Evolutionary conservation across 768 basidiomycete genomes (phyloP), one percentile per base, ranked within the genome.

Genomic region (Lactarius tabidus): DNA sequence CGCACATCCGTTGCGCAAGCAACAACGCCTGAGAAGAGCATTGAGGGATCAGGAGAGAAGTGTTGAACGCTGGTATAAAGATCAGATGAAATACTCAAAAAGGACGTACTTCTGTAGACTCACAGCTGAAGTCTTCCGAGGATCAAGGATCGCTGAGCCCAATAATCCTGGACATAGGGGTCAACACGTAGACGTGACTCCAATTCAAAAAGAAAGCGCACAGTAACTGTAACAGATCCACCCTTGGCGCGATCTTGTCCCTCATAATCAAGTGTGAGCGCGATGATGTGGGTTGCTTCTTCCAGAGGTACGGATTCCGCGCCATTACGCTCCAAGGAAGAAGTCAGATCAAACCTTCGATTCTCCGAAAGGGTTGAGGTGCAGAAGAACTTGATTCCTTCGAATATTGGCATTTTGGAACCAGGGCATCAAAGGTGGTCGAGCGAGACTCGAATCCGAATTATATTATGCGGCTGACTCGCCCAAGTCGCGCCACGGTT

Each of bases 1-100:
- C 81, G 62, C 65, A 91, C 88, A 65, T 88, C 87, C 17, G 85
- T 80, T 3, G 86, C 84, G 70, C 87, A 88, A 0, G 87, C 90
- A 12, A 89, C 83, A 23, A 95, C 79, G 1, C 91, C 91, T 8
- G 93, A 95, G 77, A 96, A 95, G 56, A 94, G 81, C 80, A 85
- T 84, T 1, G 81, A 74, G 0, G 90, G 90, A 73, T 93, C 86
- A 2, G 91, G 79, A 2, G 93, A 95, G 77, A 87, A 95, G 72
- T 79, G 84, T 29, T 82, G 69, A 3, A 45, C 55, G 17, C 67
- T 68, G 9, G 10, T 28, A 43, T 33, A 18, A 39, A 15, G 3
- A 28, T 63, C 14, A 67, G 39, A 10, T 5, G 12, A 10, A 26
- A 31, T 18, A 39, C 10, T 31, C 6, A 5, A 26, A 6, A 41